Evolutionary conservation across 2,329 filamentous ascomycete genomes (phyloP).

Genomic region (Cercospora sesami): DNA sequence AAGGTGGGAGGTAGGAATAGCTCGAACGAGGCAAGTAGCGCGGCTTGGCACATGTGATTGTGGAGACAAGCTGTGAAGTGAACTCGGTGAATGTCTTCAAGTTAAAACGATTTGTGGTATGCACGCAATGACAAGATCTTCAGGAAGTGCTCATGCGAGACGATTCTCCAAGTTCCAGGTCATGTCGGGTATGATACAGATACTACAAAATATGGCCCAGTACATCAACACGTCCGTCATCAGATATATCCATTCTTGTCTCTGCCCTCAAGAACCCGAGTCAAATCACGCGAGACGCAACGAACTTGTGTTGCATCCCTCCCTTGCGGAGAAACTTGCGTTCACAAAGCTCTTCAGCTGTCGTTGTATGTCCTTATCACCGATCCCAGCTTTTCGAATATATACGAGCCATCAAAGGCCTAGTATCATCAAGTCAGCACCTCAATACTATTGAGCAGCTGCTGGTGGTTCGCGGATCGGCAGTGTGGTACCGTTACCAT

Average conservation of each 20-base stretch:
- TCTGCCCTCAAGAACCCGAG: conserved; percentile 4
- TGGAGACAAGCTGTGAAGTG: not conserved
- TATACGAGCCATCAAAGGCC: not conserved
- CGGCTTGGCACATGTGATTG: conserved; percentile 8
- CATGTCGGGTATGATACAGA: conserved; percentile 1
- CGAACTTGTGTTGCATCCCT: not conserved
- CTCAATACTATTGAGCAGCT: conserved; percentile 9
- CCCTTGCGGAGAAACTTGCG: not conserved
- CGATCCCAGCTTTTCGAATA: not conserved
- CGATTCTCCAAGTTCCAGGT: not conserved
- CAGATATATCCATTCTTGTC: conserved; percentile 2
- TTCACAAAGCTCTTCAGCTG: not conserved
- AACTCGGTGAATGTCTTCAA: not conserved
- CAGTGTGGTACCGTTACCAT: conserved; percentile 28
- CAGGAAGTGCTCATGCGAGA: not conserved
- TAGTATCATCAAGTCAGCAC: not conserved
- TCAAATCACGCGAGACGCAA: not conserved
- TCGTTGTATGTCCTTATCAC: not conserved
- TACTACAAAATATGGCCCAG: conserved; percentile 2
- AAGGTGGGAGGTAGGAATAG: not conserved
- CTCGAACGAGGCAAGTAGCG: not conserved
- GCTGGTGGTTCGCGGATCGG: conserved; percentile 18
- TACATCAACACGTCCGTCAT: not conserved
- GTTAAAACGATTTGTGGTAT: not conserved
- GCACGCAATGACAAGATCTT: not conserved